phyloP scores from a whole-genome alignment of 106 monocot species.

The Iris macrosiphon region DNA sequence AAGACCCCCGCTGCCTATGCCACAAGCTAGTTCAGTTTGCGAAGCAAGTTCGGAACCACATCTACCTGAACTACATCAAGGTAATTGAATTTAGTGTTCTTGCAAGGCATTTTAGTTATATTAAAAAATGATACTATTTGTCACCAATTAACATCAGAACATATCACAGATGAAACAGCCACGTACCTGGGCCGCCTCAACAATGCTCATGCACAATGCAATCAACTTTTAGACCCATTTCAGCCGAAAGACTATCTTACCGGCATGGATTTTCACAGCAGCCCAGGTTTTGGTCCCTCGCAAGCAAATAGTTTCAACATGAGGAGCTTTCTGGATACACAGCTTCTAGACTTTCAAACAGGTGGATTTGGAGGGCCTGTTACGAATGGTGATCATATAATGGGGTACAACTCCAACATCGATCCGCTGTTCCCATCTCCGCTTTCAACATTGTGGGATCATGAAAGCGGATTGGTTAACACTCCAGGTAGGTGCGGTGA shows the following conservation, averaged over 20 bases:
- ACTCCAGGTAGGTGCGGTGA: background rate
- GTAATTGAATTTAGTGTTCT: slow-evolving; percentile 4
- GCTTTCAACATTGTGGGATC: slow-evolving; percentile 3
- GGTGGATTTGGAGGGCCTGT: background rate
- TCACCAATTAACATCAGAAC: background rate
- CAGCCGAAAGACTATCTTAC: slow-evolving; percentile 10
- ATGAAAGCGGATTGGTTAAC: background rate
- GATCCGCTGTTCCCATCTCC: slow-evolving; percentile 4
- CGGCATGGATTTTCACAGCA: slow-evolving; percentile 7
- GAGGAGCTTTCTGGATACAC: background rate
- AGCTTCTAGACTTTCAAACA: background rate
- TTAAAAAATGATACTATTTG: background rate
- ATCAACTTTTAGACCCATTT: slow-evolving; percentile 17
- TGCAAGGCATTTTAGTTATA: background rate
- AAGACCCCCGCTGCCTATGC: background rate
- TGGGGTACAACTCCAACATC: slow-evolving; percentile 16
- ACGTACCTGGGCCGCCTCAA: slow-evolving; percentile 1
- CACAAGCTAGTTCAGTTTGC: slow-evolving; percentile 1
- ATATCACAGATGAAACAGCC: slow-evolving; percentile 24
- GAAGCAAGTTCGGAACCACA: slow-evolving; percentile 5
- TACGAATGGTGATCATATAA: slow-evolving; percentile 3
- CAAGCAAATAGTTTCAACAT: slow-evolving; percentile 16
- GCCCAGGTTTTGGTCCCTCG: slow-evolving; percentile 10
- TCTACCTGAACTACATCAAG: slow-evolving; percentile 7
- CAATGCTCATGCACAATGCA: slow-evolving; percentile 3